Evolutionary conservation across 2,329 filamentous ascomycete genomes (phyloP).

Genomic region (Diplodia seriata): DNA sequence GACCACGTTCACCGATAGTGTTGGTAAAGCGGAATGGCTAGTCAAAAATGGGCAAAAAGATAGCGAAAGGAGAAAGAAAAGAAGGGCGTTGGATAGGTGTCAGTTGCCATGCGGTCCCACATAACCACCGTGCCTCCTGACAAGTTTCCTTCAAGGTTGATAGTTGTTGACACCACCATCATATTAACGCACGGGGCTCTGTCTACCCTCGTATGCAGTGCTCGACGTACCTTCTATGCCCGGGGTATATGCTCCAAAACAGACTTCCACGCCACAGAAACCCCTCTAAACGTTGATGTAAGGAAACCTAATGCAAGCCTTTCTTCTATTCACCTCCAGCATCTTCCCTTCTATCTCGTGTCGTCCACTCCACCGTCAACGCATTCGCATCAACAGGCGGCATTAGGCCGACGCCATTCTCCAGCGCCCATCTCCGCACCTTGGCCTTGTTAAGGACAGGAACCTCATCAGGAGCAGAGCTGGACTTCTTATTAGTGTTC

Average conservation of each 20-base stretch:
- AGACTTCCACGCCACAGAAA: not conserved
- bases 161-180: not conserved
- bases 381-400: conserved; percentile 26
- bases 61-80: not conserved
- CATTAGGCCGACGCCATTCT: conserved; percentile 25
- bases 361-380: conserved; percentile 19
- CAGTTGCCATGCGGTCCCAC: not conserved
- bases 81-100: not conserved
- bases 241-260: conserved; percentile 23
- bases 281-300: not conserved
- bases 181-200: not conserved
- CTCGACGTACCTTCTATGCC: conserved; percentile 24
- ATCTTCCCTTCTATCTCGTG: conserved; percentile 17
- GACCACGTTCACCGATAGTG: not conserved
- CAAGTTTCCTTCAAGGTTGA: not conserved
- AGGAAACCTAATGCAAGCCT: not conserved
- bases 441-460: conserved; percentile 30
- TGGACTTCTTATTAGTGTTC: conserved; percentile 12
- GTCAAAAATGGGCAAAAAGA: not conserved
- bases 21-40: too few relatives aligned
- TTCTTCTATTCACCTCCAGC: conserved; percentile 1
- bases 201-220: conserved; percentile 1
- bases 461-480: conserved; percentile 2
- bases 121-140: not conserved
- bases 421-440: conserved; percentile 30